Conservation (phyloP, 2,329 filamentous ascomycete genomes). For the Penicillium polonicum region DNA sequence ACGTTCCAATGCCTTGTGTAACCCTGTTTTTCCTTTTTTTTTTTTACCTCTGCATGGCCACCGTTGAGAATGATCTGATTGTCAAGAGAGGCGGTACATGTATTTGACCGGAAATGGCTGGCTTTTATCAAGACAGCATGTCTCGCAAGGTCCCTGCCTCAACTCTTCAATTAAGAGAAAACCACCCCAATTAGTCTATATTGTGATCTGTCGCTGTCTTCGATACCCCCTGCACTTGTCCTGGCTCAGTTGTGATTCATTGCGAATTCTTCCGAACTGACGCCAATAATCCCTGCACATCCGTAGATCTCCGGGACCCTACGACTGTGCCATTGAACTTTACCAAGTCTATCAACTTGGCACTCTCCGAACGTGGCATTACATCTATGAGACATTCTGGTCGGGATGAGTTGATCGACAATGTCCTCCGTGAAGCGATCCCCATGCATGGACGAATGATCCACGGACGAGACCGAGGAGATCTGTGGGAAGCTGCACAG, state of each 20-base stretch:
- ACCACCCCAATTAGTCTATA: not conserved
- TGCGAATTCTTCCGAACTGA: constrained; percentile 17
- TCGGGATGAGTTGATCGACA: constrained; percentile 65
- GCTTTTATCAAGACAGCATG: constrained; percentile 4
- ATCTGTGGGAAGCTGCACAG: constrained; percentile 75
- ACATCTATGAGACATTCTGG: constrained; percentile 75
- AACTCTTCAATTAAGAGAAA: not conserved
- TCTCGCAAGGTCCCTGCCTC: constrained; percentile 13
- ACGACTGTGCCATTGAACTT: constrained; percentile 86
- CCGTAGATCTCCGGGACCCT: constrained; percentile 78
- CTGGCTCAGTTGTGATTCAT: constrained; percentile 5
- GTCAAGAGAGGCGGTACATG: not conserved
- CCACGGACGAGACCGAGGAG: constrained; percentile 67
- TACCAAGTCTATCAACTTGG: constrained; percentile 97
- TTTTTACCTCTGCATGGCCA: not conserved
- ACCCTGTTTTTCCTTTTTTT: not conserved
- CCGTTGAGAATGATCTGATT: not conserved
- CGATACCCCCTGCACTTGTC: not conserved
- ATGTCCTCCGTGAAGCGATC: constrained; percentile 74
- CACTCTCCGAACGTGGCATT: constrained; percentile 89
- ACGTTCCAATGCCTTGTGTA: constrained; percentile 37
- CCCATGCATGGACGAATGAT: constrained; percentile 98
- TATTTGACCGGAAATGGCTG: not conserved
- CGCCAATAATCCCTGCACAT: constrained; percentile 15
- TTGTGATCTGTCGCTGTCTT: not conserved